phyloP scores from a whole-genome alignment of 768 basidiomycete genomes.

The Phanerochaete sordida region DNA sequence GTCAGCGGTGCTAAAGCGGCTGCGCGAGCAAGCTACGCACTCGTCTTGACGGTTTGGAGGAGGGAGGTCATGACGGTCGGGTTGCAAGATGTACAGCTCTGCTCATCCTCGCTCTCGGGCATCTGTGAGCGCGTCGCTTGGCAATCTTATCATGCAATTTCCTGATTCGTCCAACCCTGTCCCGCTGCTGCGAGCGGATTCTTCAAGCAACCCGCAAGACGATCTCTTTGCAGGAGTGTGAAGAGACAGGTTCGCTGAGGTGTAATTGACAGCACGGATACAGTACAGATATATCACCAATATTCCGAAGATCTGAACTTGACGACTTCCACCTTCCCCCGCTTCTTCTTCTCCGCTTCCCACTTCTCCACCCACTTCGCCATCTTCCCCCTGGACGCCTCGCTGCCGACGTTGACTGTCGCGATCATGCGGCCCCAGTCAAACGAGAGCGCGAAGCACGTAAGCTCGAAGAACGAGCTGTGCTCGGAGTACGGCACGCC shows the following conservation, averaged over 20 bases:
- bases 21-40: constrained; percentile 29
- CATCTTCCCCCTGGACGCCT: constrained; percentile 78
- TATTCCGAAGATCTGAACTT: constrained; percentile 40
- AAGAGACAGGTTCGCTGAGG: background rate
- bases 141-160: constrained; percentile 1
- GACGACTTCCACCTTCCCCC: constrained; percentile 34
- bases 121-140: background rate
- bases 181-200: background rate
- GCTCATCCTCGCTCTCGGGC: background rate
- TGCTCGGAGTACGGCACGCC: constrained; percentile 95
- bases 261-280: background rate
- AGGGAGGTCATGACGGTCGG: constrained; percentile 39
- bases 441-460: constrained; percentile 89
- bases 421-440: constrained; percentile 89
- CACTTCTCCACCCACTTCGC: constrained; percentile 84
- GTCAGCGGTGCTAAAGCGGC: constrained; percentile 30
- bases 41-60: constrained; percentile 41
- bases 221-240: background rate
- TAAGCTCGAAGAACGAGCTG: constrained; percentile 92
- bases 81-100: constrained; percentile 4
- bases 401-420: constrained; percentile 86
- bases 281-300: constrained; percentile 33
- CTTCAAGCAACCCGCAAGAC: background rate
- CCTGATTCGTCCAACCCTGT: background rate
- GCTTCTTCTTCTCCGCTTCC: constrained; percentile 69